phyloP scores from a whole-genome alignment of 352 stramenopile species.

The Globisporangium emineosum region DNA sequence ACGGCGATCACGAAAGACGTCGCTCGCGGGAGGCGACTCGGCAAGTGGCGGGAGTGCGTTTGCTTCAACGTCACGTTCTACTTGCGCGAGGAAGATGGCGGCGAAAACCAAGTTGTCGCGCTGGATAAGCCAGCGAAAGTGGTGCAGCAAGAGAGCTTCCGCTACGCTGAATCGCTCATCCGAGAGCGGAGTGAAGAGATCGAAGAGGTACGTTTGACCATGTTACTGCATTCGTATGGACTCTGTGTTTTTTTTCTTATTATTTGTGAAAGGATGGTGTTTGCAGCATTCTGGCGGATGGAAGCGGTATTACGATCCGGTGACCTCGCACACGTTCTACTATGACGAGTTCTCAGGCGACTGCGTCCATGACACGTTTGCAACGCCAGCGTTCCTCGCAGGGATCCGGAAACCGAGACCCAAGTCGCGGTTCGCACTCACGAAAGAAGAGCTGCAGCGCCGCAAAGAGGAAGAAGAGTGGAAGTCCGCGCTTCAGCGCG shows the following conservation, averaged over 20 bases:
- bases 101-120: slow-evolving; percentile 19
- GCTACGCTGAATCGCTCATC: slow-evolving; percentile 54
- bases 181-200: slow-evolving; percentile 58
- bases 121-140: slow-evolving; percentile 58
- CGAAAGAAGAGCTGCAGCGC: slow-evolving; percentile 40
- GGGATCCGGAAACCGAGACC: slow-evolving; percentile 31
- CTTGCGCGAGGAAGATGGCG: slow-evolving; percentile 25
- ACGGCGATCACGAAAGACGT: slow-evolving; percentile 37
- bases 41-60: slow-evolving; percentile 50
- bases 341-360: slow-evolving; percentile 62
- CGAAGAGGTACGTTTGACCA: slow-evolving; percentile 29
- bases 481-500: slow-evolving; percentile 52
- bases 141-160: slow-evolving; percentile 41
- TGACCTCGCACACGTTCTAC: slow-evolving; percentile 59
- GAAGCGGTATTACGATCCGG: slow-evolving; percentile 56
- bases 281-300: slow-evolving; percentile 40
- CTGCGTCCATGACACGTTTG: slow-evolving; percentile 54
- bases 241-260: too few species aligned
- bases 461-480: slow-evolving; percentile 66
- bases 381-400: slow-evolving; percentile 33
- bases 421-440: slow-evolving; percentile 29
- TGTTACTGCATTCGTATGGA: background rate
- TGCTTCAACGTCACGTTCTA: slow-evolving; percentile 61
- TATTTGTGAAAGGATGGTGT: too few species aligned
- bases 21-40: slow-evolving; percentile 36